Percentiles rank a stretch among this genome's conserved stretches.
These are phyloP conservation scores for Podospora didyma DNA, from an alignment of 495 filamentous ascomycete genomes.

Conservation along the genomic window DNA sequence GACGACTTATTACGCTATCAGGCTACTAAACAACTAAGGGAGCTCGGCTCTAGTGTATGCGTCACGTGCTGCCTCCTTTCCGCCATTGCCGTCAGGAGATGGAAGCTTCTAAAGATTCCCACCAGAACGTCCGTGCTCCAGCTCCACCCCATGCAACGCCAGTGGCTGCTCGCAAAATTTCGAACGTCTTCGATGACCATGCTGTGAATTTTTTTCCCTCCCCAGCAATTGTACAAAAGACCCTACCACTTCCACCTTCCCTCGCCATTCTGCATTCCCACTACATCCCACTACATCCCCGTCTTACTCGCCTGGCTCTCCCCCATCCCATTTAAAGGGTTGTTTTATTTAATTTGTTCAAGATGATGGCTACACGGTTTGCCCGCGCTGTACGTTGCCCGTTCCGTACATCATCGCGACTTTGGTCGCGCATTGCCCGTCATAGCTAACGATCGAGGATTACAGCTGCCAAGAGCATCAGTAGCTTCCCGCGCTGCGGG, in stretches of 20 bases:
- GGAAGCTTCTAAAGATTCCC: neutral
- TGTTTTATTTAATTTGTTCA: constrained; percentile 39
- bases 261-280: constrained; percentile 22
- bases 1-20: too few relatives aligned
- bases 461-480: constrained; percentile 48
- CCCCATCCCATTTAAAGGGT: constrained; percentile 22
- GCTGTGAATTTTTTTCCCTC: constrained; percentile 40
- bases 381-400: constrained; percentile 60
- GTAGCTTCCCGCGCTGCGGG: constrained; percentile 59
- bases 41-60: too few relatives aligned
- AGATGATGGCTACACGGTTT: constrained; percentile 62
- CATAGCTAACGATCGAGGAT: constrained; percentile 11
- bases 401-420: neutral
- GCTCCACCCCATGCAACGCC: constrained; percentile 12
- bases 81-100: neutral
- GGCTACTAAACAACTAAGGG: too few relatives aligned
- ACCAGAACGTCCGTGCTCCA: constrained; percentile 16
- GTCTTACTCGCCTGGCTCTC: constrained; percentile 28
- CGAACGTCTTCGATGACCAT: constrained; percentile 28
- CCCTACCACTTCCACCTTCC: constrained; percentile 13
- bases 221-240: constrained; percentile 15
- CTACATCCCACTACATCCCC: constrained; percentile 25
- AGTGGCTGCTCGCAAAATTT: constrained; percentile 27
- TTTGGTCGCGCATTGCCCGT: constrained; percentile 9
- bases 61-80: neutral